Conservation (phyloP, 306 rosid species). For the Sicyos edulis region DNA sequence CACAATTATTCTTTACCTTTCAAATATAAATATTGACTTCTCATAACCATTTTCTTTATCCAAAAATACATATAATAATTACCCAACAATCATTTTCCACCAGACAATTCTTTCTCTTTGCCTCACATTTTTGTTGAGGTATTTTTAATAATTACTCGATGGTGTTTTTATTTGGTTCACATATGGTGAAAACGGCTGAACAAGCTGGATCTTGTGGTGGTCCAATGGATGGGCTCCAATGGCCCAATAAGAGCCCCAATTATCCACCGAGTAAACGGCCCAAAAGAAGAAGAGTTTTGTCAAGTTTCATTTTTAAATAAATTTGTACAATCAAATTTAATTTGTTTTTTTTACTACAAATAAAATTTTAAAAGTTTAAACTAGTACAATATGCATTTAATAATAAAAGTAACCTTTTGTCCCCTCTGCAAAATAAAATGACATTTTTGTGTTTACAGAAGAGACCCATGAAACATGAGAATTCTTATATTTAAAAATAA, state of each 20-base stretch:
- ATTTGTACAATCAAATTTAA: background rate
- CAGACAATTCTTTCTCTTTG: too few relatives aligned
- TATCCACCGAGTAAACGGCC: background rate
- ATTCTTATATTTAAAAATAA: background rate
- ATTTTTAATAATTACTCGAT: too few relatives aligned
- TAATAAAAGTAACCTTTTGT: background rate
- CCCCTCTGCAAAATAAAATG: background rate
- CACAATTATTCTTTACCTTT: too few relatives aligned
- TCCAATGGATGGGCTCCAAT: background rate
- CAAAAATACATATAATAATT: too few relatives aligned
- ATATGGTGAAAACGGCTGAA: background rate
- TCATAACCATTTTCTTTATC: too few relatives aligned
- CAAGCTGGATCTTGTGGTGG: background rate
- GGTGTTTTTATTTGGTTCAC: background rate
- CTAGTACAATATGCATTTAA: too few relatives aligned
- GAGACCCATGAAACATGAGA: background rate
- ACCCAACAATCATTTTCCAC: too few relatives aligned
- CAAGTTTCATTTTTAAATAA: background rate
- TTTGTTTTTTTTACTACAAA: too few relatives aligned
- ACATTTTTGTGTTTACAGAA: background rate
- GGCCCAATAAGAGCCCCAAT: background rate
- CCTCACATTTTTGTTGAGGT: too few relatives aligned
- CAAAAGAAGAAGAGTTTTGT: background rate
- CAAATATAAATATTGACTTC: too few relatives aligned
- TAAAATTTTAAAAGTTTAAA: too few relatives aligned